These are phyloP conservation scores for Phytophthora melonis DNA, from an alignment of 352 stramenopile genomes.

Conservation along the genomic window DNA sequence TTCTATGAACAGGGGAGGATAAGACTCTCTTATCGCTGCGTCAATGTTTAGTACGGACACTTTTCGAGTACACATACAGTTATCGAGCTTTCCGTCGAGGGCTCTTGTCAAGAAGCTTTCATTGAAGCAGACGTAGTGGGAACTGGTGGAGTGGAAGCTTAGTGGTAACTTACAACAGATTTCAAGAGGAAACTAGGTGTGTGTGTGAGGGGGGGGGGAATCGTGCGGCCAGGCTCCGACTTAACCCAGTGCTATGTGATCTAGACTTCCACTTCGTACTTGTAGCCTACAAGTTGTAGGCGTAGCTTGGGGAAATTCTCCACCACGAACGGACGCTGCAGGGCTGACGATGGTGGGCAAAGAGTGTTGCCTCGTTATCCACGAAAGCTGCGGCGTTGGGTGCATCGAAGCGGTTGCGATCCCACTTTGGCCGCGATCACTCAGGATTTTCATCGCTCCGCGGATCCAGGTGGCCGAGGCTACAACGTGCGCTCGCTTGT, in stretches of 20 bases:
- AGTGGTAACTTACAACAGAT: not conserved
- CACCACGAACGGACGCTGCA: no score
- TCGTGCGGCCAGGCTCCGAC: no score
- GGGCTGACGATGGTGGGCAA: not conserved
- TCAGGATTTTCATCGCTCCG: not conserved
- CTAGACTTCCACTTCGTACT: no score
- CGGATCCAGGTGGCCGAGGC: constrained; percentile 9
- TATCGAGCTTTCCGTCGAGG: not conserved
- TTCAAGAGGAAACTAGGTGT: no score
- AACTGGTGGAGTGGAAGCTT: not conserved
- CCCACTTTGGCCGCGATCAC: not conserved
- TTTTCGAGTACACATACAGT: not conserved
- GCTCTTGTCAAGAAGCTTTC: not conserved
- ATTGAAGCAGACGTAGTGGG: not conserved
- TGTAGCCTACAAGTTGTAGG: no score
- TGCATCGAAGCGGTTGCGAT: constrained; percentile 16
- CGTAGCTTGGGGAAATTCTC: no score
- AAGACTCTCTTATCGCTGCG: not conserved
- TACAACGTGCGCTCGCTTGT: not conserved
- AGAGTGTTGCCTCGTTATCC: not conserved
- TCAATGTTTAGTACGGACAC: not conserved
- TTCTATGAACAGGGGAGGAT: constrained; percentile 22
- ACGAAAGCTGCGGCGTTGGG: constrained; percentile 12
- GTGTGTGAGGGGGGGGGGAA: no score
- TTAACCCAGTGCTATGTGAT: no score